Conservation (phyloP, 2,329 filamentous ascomycete species). For the Celoporthe dispersa region DNA sequence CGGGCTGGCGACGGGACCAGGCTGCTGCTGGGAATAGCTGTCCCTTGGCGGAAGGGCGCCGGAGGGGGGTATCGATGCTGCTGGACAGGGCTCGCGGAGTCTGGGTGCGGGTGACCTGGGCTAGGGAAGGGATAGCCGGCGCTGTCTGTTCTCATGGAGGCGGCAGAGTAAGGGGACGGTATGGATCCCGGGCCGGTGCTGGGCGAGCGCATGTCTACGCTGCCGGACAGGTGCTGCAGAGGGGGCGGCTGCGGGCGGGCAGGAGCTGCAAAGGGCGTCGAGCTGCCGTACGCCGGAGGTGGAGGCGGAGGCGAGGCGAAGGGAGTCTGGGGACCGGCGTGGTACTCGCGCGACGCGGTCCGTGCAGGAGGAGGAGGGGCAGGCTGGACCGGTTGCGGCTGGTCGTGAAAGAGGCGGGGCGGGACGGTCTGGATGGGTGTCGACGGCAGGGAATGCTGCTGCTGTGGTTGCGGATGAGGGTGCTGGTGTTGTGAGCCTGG, state of each 20-base stretch:
- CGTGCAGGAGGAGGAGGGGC: constrained; percentile 59
- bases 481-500: constrained; percentile 28
- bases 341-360: constrained; percentile 52
- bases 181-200: constrained; percentile 48
- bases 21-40: constrained; percentile 47
- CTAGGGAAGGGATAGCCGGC: constrained; percentile 57
- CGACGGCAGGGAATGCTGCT: constrained; percentile 38
- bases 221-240: constrained; percentile 50
- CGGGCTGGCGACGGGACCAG: constrained; percentile 34
- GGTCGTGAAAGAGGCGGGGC: constrained; percentile 57
- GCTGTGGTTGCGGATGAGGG: constrained; percentile 35
- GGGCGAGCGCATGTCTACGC: constrained; percentile 56
- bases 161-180: constrained; percentile 56
- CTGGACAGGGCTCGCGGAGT: constrained; percentile 55
- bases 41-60: constrained; percentile 50
- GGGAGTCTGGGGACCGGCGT: constrained; percentile 37
- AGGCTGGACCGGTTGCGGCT: constrained; percentile 50
- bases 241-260: constrained; percentile 48
- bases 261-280: constrained; percentile 42
- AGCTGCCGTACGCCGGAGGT: constrained; percentile 32
- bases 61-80: constrained; percentile 56
- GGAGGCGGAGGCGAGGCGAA: constrained; percentile 34
- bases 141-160: constrained; percentile 46
- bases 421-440: constrained; percentile 48
- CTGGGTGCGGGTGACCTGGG: constrained; percentile 41